These are phyloP conservation scores for Rhodamnia rubescens DNA, from an alignment of 345 rosid species.

Conservation along the genomic window DNA sequence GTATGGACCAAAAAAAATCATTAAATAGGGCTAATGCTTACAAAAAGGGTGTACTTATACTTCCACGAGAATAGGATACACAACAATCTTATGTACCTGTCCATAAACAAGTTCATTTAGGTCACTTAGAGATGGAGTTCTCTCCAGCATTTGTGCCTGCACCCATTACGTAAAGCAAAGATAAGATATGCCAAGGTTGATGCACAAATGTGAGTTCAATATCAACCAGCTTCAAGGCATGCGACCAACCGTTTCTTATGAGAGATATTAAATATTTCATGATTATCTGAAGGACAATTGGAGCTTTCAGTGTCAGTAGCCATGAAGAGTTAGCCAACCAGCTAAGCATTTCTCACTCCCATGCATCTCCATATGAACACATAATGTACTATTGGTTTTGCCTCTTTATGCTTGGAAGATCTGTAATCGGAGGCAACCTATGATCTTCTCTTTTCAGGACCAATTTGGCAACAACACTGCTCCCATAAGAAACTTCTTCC, in stretches of 20 bases:
- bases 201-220: neutral
- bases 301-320: neutral
- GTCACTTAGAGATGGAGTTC: slow-evolving; percentile 91
- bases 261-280: neutral
- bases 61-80: neutral
- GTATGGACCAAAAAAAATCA: neutral
- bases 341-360: neutral
- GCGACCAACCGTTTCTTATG: neutral
- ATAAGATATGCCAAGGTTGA: neutral
- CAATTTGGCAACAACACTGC: neutral
- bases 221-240: neutral
- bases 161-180: slow-evolving; percentile 7
- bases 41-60: neutral
- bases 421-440: neutral
- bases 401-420: neutral
- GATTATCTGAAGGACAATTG: neutral
- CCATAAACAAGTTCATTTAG: slow-evolving; percentile 89
- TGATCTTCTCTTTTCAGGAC: neutral
- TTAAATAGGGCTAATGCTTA: neutral
- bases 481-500: neutral
- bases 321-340: neutral
- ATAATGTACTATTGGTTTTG: neutral
- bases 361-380: neutral
- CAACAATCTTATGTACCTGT: slow-evolving; percentile 43
- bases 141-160: slow-evolving; percentile 78